Percentiles rank a stretch among this genome's conserved stretches.
Conservation (phyloP, 495 filamentous ascomycete species). For the Articulospora tetracladia region DNA sequence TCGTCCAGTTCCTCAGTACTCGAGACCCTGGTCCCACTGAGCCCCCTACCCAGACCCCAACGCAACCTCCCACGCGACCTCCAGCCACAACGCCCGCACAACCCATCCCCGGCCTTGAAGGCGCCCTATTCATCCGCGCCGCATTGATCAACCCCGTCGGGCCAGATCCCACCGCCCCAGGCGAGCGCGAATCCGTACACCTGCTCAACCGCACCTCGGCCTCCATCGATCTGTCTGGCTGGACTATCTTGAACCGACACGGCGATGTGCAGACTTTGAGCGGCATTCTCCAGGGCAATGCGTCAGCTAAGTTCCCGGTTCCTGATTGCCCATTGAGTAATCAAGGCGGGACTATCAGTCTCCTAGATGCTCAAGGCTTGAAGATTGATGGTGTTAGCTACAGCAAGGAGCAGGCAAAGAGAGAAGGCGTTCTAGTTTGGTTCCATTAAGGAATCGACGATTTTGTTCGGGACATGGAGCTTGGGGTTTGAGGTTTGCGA, state of each 20-base stretch:
- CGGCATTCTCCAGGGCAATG: conserved; percentile 3
- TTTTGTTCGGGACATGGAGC: no score
- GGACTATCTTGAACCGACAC: conserved; percentile 17
- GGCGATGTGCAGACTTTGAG: conserved; percentile 8
- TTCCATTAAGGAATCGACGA: conserved; percentile 10
- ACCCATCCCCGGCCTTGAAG: background rate
- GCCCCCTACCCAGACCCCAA: background rate
- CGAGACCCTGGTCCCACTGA: conserved; percentile 1
- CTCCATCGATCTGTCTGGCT: conserved; percentile 17
- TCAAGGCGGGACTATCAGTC: conserved; percentile 14
- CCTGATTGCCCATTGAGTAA: conserved; percentile 17
- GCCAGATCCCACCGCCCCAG: conserved; percentile 13
- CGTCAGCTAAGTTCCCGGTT: conserved; percentile 11
- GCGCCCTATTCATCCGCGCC: background rate
- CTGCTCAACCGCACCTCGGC: conserved; percentile 7
- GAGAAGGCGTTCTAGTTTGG: conserved; percentile 5
- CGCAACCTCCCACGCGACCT: no score
- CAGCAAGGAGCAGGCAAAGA: conserved; percentile 12
- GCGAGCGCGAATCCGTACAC: conserved; percentile 18
- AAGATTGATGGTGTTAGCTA: conserved; percentile 18
- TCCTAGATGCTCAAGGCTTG: conserved; percentile 5
- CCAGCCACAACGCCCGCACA: no score
- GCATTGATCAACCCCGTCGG: conserved; percentile 11
- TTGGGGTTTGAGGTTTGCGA: no score
- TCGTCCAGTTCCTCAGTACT: background rate